phyloP scores from a whole-genome alignment of 2,329 filamentous ascomycete genomes.

The Diaporthe humulicola region DNA sequence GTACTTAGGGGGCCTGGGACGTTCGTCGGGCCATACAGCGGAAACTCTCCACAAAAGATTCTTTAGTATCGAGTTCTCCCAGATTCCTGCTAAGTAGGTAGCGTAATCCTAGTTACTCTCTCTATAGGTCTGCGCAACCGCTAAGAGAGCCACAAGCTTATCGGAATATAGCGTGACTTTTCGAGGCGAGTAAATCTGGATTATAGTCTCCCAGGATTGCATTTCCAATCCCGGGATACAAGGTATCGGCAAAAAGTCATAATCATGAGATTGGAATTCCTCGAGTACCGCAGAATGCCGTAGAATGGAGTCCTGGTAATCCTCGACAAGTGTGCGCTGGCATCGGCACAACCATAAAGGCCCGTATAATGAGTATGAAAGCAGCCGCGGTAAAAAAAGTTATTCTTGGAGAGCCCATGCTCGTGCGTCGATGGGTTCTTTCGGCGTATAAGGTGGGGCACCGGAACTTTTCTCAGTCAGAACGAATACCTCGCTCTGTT shows the following conservation, averaged over 20 bases:
- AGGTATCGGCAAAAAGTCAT: no score
- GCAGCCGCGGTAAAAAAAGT: neutral
- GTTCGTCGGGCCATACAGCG: rapidly evolving
- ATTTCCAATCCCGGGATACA: neutral
- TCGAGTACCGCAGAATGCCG: no score
- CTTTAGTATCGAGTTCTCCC: neutral
- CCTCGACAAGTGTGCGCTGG: neutral
- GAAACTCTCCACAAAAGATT: neutral
- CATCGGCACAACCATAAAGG: neutral
- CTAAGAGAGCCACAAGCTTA: constrained; percentile 1
- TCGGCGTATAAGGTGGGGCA: rapidly evolving
- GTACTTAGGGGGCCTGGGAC: neutral
- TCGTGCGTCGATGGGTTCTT: neutral
- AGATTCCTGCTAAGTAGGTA: neutral
- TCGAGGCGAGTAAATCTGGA: neutral
- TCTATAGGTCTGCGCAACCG: neutral
- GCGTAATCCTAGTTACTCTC: neutral
- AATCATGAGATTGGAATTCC: no score
- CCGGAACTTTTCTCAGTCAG: neutral
- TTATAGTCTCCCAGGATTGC: neutral
- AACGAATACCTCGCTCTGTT: neutral
- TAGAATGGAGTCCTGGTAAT: neutral
- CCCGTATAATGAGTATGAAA: neutral
- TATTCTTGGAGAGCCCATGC: constrained; percentile 6
- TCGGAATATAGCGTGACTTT: neutral